Base-by-base conservation (phyloP, 257 asterid species). In the Jacaranda copaia region DNA sequence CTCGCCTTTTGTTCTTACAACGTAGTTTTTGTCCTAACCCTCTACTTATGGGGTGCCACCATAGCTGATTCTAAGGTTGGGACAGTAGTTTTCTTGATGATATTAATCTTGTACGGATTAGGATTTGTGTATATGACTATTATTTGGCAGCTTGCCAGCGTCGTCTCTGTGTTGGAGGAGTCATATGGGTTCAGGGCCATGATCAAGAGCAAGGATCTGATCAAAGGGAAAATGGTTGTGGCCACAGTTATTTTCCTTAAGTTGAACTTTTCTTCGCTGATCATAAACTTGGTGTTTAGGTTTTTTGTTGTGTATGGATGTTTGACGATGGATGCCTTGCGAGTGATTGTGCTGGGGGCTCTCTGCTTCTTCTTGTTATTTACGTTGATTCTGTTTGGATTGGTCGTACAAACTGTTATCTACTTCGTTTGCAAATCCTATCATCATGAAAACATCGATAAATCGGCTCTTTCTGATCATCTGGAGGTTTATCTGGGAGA, bases 401-500 rank as follows among this genome's bases (percentile, higher is more conserved):
- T 89, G 81, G 90, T 91, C 43, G 80, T 84, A 15, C 93, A 91
- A 48, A 89, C 92, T 3, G 84, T 89, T 1, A 70, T 91, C 3
- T 91, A 89, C 80, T 83, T 91, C 20, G 95, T 88, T 0, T 91
- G 93, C 79, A 91, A 91, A 72, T 88, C 97, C 3, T 87, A 84
- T 53, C 93, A 86, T 75, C 93, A 85, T 53, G 89, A 91, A 39
- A 88, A 82, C 51, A 87, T 91, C 40, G 96, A 89, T 57, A 88
- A 89, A 56, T 85, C 96, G 11, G 80, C 80, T 1, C 85, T 91
- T 36, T 88, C 97, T 1, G 90, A 89, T 61, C 95, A 88, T 83
- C 84, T 91, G 67, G 95, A 85, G 83, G 97, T 73, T 70, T 91
- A 88, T 84, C 73, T 85, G 80, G 97, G 93, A 13, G 92, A 89